Conservation (phyloP, 495 filamentous ascomycete species). For the Aspergillus egyptiacus region DNA sequence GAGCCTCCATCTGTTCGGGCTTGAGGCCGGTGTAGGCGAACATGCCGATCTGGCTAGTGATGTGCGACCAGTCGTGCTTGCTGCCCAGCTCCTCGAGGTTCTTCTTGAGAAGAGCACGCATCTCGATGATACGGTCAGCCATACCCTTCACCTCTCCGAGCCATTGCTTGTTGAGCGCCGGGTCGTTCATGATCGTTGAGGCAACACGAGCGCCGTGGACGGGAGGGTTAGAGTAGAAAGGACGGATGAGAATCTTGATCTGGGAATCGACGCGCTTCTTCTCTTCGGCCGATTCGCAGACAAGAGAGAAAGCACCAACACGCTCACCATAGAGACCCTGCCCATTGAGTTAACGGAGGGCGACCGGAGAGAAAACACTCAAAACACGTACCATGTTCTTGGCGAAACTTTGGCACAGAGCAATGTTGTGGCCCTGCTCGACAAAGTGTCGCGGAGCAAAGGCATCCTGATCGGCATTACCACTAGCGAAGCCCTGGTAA, state of each 20-base stretch:
- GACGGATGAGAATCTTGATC: slow-evolving; percentile 95
- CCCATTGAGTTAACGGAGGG: neutral
- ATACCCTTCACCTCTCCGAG: slow-evolving; percentile 95
- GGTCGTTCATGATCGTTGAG: slow-evolving; percentile 84
- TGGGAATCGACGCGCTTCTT: slow-evolving; percentile 95
- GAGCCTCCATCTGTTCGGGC: slow-evolving; percentile 83
- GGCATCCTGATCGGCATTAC: slow-evolving; percentile 85
- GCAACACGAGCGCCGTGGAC: slow-evolving; percentile 94
- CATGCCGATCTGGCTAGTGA: slow-evolving; percentile 98
- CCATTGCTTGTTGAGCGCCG: slow-evolving; percentile 86
- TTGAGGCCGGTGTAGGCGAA: slow-evolving; percentile 96
- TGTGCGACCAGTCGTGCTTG: slow-evolving; percentile 97
- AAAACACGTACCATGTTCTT: slow-evolving; percentile 84
- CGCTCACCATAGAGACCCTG: slow-evolving; percentile 97
- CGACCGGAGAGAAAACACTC: neutral
- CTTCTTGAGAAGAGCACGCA: slow-evolving; percentile 86
- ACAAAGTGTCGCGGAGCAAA: slow-evolving; percentile 91
- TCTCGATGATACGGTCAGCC: slow-evolving; percentile 98
- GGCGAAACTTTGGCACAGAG: slow-evolving; percentile 90
- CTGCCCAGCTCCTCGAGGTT: slow-evolving; percentile 91
- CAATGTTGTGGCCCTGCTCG: slow-evolving; percentile 82
- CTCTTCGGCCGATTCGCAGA: slow-evolving; percentile 78
- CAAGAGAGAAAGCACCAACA: slow-evolving; percentile 92
- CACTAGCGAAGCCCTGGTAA: slow-evolving; percentile 96
- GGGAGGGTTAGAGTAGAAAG: slow-evolving; percentile 96